Base-by-base conservation (phyloP, 495 filamentous ascomycete species). In the Tuber microsphaerosporum region DNA sequence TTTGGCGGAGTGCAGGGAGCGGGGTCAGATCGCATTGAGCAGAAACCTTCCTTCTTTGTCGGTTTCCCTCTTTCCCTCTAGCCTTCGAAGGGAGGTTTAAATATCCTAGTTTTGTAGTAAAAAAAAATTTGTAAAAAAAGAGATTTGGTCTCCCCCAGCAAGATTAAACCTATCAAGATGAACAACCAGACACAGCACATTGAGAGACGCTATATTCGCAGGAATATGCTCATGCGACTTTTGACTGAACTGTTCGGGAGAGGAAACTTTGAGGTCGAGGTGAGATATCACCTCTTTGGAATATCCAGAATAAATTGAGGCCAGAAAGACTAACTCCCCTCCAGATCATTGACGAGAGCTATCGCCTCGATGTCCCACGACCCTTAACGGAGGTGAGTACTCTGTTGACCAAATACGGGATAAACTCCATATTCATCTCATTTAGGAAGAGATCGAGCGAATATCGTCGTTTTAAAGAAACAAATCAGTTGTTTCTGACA, bases 1-100 rank as follows among this genome's bases (percentile, higher is more conserved):
- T 61, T 61, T n/a, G n/a, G 51, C n/a, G n/a, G 51, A 61, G 51
- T 61, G 51, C 51, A 61, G 51, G n/a, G 26, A 26, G 51, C n/a
- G 51, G 51, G 51, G 51, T 61, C n/a, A 16, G 51, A 61, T 61
- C 10, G 51, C 3, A 26, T 61, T n/a, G 10, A 61, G 51, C 6
- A 31, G 31, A 61, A 61, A 56, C 9, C 22, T 61, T n/a, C 48
- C n/a, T 61, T 16, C 10, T 61, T 16, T 61, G 51, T 61, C 1
- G 51, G 14, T 31, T 61, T 26, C 26, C 51, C 51, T 12, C 51
- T 61, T 6, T 16, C 51, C 51, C 26, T 31, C 51, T 16, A 1
- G 51, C n/a, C 16, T 31, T n/a, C 51, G n/a, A 26, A 7, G 22
- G 22, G 51, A 31, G 51, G 51, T 61, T 61, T 61, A 61, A 61